Evolutionary conservation across 352 stramenopile genomes (phyloP).

Genomic region (Salisapilia sapeloensis): DNA sequence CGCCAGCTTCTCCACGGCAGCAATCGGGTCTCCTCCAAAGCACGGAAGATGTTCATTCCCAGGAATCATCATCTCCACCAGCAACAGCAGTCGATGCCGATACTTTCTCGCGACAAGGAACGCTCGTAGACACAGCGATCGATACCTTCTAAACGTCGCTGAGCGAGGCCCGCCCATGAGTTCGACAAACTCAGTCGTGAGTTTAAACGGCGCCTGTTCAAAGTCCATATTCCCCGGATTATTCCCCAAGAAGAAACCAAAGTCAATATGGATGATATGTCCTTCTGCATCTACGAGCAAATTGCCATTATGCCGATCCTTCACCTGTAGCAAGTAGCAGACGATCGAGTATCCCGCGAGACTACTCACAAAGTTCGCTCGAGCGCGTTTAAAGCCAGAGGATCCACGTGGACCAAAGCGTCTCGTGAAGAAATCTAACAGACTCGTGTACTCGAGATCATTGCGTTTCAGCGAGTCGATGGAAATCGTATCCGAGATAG

Average conservation of each 20-base stretch:
- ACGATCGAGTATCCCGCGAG: constrained; percentile 88
- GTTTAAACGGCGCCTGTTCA: constrained; percentile 95
- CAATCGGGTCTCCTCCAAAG: constrained; percentile 87
- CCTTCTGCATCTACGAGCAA: constrained; percentile 92
- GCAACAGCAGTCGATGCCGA: constrained; percentile 88
- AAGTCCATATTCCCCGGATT: constrained; percentile 89
- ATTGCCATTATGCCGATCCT: constrained; percentile 97
- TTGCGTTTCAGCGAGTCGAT: constrained; percentile 97
- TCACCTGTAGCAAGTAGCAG: constrained; percentile 94
- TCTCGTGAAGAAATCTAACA: constrained; percentile 89
- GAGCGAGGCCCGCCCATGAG: constrained; percentile 90
- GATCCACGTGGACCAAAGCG: constrained; percentile 78
- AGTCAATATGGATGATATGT: constrained; percentile 96
- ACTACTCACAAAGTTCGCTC: constrained; percentile 77
- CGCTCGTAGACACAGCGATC: constrained; percentile 88
- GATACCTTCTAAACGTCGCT: constrained; percentile 86
- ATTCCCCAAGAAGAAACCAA: constrained; percentile 90
- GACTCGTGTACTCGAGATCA: constrained; percentile 79
- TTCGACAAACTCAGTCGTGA: constrained; percentile 93
- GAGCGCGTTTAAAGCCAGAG: constrained; percentile 55
- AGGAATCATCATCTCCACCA: constrained; percentile 94
- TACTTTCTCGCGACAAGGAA: constrained; percentile 93
- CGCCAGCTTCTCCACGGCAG: constrained; percentile 79
- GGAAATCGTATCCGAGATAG: constrained; percentile 93
- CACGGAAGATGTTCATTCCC: constrained; percentile 94